A percentile compares a stretch with the other conserved stretches of the same genome.
Conservation (phyloP, 495 filamentous ascomycete species). For the Penicillium manginii region DNA sequence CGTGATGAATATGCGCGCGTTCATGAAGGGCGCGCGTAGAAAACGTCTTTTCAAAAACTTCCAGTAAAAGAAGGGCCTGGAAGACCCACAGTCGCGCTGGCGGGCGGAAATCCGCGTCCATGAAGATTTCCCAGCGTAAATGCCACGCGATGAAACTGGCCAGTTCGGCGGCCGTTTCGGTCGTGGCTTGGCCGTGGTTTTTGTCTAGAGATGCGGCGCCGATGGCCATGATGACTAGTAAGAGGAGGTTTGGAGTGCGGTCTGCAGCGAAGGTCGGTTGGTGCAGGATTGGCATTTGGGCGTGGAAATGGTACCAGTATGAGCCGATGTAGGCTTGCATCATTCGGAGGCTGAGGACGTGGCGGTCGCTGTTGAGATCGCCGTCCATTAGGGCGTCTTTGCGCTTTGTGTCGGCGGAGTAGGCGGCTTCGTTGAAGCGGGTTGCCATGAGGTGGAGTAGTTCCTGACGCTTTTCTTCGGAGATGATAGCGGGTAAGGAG, state of each 20-base stretch:
- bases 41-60: conserved; percentile 97
- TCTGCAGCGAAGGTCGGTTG: conserved; percentile 91
- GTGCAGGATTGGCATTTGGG: conserved; percentile 92
- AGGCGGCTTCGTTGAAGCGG: conserved; percentile 79
- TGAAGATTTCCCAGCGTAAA: conserved; percentile 90
- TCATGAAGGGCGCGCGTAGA: conserved; percentile 90
- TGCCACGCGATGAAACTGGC: conserved; percentile 90
- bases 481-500: conserved; percentile 76
- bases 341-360: conserved; percentile 87
- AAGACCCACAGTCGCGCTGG: conserved; percentile 98
- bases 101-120: conserved; percentile 86
- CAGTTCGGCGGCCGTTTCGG: conserved; percentile 72
- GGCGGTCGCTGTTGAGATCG: conserved; percentile 69
- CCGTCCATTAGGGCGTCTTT: conserved; percentile 81
- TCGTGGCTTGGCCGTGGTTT: conserved; percentile 71
- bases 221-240: conserved; percentile 94
- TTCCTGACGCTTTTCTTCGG: conserved; percentile 83
- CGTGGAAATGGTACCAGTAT: conserved; percentile 94
- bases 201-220: conserved; percentile 88
- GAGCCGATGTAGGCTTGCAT: conserved; percentile 94
- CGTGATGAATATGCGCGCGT: conserved; percentile 95
- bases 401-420: conserved; percentile 72
- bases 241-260: conserved; percentile 77
- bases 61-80: conserved; percentile 85
- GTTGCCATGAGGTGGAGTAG: conserved; percentile 84